Percentiles rank a stretch among this genome's conserved stretches.
Evolutionary conservation across 192 early-diverging fungal genomes (phyloP).

Genomic region (Coemansia sp.): DNA sequence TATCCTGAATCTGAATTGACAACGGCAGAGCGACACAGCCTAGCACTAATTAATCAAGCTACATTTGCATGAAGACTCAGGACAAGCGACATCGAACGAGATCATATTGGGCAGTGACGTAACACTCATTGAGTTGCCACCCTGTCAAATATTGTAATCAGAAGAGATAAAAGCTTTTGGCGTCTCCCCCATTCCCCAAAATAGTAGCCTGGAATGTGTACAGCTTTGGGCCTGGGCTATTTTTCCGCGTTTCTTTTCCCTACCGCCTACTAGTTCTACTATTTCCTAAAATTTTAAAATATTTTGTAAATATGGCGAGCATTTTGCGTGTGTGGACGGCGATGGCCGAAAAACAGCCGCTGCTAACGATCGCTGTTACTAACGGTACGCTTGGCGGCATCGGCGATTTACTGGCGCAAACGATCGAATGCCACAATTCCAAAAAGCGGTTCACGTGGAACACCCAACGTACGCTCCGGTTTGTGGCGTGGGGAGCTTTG

Average conservation of each 20-base stretch:
- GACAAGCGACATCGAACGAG: not conserved
- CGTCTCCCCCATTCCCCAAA: not conserved
- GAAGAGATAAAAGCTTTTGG: not conserved
- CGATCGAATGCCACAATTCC: constrained; percentile 37
- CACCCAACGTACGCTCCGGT: constrained; percentile 56
- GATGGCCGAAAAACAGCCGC: constrained; percentile 56
- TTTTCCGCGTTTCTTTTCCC: constrained; percentile 1
- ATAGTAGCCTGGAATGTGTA: not conserved
- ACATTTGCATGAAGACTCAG: not conserved
- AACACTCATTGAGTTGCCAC: not conserved
- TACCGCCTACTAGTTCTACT: too few relatives aligned
- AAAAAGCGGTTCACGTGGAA: constrained; percentile 32
- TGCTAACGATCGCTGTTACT: constrained; percentile 65
- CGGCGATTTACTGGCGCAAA: constrained; percentile 67
- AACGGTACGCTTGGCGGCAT: constrained; percentile 66
- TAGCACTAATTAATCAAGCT: not conserved
- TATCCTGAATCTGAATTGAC: not conserved
- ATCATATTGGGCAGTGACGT: not conserved
- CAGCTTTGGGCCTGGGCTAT: not conserved
- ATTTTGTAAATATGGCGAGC: constrained; percentile 12
- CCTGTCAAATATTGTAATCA: not conserved
- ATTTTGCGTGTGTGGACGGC: constrained; percentile 41
- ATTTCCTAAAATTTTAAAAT: not conserved
- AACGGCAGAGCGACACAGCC: too few relatives aligned
- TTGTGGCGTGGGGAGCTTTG: constrained; percentile 66